phyloP scores from a whole-genome alignment of 768 basidiomycete species.

The Trametes cubensis region DNA sequence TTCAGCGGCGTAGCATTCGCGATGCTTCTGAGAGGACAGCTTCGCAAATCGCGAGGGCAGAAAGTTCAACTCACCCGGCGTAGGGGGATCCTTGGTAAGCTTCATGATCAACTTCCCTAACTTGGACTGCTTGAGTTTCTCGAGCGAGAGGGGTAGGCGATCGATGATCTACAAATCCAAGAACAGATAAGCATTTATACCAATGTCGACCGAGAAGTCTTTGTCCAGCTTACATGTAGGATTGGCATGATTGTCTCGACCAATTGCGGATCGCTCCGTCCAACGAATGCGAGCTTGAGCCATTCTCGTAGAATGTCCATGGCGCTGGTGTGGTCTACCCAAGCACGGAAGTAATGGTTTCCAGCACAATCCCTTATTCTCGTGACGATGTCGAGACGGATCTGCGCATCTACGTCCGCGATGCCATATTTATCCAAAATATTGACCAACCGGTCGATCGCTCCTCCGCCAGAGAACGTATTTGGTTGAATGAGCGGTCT shows the following conservation, averaged over 20 bases:
- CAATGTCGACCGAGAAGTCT: slow-evolving; percentile 2
- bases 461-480: slow-evolving; percentile 68
- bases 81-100: slow-evolving; percentile 73
- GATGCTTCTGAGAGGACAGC: not conserved
- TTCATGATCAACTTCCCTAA: slow-evolving; percentile 80
- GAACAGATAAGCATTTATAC: not conserved
- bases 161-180: slow-evolving; percentile 66
- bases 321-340: slow-evolving; percentile 75
- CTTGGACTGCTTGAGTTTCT: slow-evolving; percentile 69
- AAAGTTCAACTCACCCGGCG: slow-evolving; percentile 68
- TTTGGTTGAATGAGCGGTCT: slow-evolving; percentile 59
- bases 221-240: slow-evolving; percentile 66
- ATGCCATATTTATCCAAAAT: slow-evolving; percentile 62
- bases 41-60: not conserved
- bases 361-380: slow-evolving; percentile 83
- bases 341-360: slow-evolving; percentile 85
- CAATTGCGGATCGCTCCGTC: slow-evolving; percentile 54
- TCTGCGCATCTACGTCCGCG: slow-evolving; percentile 62
- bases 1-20: not conserved
- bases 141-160: slow-evolving; percentile 74
- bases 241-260: slow-evolving; percentile 85
- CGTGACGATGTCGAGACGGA: slow-evolving; percentile 74
- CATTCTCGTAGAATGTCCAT: slow-evolving; percentile 82
- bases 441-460: slow-evolving; percentile 63
- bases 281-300: slow-evolving; percentile 70